Conservation (phyloP, 768 basidiomycete genomes). For the Cubamyces sp. region DNA sequence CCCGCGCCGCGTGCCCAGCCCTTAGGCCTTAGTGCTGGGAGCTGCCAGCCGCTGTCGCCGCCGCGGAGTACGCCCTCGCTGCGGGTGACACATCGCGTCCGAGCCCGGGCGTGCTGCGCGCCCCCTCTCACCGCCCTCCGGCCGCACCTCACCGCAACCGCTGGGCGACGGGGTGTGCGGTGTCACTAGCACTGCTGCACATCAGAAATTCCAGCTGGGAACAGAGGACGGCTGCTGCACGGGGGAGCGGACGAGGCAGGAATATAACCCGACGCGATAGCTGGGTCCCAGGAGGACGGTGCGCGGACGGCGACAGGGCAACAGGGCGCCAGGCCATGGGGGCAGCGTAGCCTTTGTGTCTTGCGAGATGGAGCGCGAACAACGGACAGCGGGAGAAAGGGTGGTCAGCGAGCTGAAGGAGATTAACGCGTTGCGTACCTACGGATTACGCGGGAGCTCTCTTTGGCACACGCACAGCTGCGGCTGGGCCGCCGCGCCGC, state of each 20-base stretch:
- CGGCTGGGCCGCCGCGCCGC: neutral
- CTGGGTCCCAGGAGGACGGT: neutral
- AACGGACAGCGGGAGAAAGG: too few species aligned
- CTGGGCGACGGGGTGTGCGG: too few species aligned
- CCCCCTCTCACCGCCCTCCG: too few species aligned
- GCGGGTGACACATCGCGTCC: neutral
- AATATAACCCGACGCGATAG: neutral
- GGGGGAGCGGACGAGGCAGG: neutral
- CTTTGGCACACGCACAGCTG: neutral
- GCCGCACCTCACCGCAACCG: too few species aligned
- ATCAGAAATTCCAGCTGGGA: neutral
- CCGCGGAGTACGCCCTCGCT: neutral
- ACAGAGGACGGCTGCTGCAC: too few species aligned
- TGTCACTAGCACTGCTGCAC: too few species aligned
- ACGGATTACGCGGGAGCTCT: neutral
- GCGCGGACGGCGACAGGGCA: neutral
- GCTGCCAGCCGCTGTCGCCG: neutral
- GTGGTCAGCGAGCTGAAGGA: too few species aligned
- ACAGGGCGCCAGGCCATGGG: neutral
- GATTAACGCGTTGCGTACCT: neutral
- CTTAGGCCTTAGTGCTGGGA: neutral
- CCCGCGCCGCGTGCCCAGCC: neutral
- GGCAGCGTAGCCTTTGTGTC: neutral
- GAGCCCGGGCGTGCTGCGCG: neutral
- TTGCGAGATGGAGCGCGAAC: too few species aligned